Conservation (phyloP, 1,139 yeast genomes). For the Suhomyces bokatorum region DNA sequence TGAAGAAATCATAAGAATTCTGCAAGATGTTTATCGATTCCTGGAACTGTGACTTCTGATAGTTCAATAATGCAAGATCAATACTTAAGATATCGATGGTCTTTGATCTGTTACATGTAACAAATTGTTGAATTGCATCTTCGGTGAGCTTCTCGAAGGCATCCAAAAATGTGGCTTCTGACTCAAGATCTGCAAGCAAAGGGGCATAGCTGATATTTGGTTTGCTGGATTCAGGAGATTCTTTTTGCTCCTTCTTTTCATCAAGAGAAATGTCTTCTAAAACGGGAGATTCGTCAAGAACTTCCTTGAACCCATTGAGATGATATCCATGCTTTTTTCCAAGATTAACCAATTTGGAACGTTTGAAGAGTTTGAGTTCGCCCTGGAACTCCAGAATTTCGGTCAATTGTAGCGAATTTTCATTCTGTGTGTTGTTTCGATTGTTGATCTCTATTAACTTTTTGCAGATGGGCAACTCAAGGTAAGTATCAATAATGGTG, state of each 20-base stretch:
- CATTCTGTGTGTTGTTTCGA: conserved; percentile 14
- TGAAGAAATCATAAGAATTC: conserved; percentile 67
- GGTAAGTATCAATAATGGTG: conserved; percentile 32
- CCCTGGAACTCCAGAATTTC: conserved; percentile 48
- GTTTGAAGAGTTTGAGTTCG: conserved; percentile 45
- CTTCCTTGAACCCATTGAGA: conserved; percentile 39
- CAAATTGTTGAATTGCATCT: conserved; percentile 46
- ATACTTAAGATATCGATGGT: conserved; percentile 73
- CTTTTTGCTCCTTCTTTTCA: conserved; percentile 13
- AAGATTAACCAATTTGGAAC: conserved; percentile 42
- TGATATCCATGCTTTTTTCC: conserved; percentile 35
- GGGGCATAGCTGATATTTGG: conserved; percentile 16
- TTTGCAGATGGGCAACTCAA: conserved; percentile 29
- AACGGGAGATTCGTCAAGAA: conserved; percentile 30
- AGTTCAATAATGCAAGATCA: conserved; percentile 77
- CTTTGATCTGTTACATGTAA: conserved; percentile 52
- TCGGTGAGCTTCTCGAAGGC: conserved; percentile 43
- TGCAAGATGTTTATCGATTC: conserved; percentile 64
- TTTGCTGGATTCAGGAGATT: background rate
- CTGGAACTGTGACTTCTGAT: conserved; percentile 55
- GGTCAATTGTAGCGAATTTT: conserved; percentile 21
- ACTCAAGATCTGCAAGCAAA: conserved; percentile 16
- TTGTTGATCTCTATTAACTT: conserved; percentile 22
- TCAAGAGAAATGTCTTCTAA: conserved; percentile 23
- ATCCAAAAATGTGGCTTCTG: conserved; percentile 22